Evolutionary conservation across 805 yeast species (phyloP).

Genomic region (Saccharomyces mikatae): DNA sequence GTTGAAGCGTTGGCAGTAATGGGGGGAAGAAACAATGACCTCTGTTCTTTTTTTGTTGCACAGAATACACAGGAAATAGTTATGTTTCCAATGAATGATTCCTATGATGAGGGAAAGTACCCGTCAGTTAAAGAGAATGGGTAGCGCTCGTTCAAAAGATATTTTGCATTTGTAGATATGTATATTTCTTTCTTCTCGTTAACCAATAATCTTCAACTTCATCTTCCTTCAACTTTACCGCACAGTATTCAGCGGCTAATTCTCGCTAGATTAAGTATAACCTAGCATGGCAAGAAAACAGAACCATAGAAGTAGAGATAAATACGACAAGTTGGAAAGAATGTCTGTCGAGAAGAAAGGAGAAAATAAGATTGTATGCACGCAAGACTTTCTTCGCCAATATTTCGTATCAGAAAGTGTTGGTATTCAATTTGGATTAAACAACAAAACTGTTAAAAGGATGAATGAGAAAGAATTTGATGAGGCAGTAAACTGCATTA

Average conservation of each 20-base stretch:
- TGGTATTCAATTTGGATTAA: conserved; percentile 3
- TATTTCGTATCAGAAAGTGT: conserved; percentile 2
- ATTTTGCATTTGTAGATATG: neutral
- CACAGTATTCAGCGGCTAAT: neutral
- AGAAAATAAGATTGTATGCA: neutral
- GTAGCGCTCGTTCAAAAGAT: neutral
- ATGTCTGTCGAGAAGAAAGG: neutral
- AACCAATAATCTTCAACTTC: neutral
- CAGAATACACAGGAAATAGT: no score
- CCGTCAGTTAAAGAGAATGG: neutral
- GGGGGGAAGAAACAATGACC: no score
- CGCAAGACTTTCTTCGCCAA: conserved; percentile 2
- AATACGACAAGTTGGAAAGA: neutral
- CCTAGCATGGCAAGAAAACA: neutral
- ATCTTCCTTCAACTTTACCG: neutral
- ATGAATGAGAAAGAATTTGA: conserved; percentile 6
- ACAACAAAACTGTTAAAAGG: conserved; percentile 4
- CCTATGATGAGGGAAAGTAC: no score
- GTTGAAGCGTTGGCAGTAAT: no score
- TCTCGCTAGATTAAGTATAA: neutral
- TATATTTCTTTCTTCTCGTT: neutral
- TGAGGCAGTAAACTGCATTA: neutral
- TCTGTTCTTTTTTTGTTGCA: no score
- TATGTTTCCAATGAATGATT: neutral
- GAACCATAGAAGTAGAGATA: neutral